Evolutionary conservation across 352 stramenopile genomes (phyloP), one percentile per base, ranked within the genome.

Genomic region (Pythium volutum): DNA sequence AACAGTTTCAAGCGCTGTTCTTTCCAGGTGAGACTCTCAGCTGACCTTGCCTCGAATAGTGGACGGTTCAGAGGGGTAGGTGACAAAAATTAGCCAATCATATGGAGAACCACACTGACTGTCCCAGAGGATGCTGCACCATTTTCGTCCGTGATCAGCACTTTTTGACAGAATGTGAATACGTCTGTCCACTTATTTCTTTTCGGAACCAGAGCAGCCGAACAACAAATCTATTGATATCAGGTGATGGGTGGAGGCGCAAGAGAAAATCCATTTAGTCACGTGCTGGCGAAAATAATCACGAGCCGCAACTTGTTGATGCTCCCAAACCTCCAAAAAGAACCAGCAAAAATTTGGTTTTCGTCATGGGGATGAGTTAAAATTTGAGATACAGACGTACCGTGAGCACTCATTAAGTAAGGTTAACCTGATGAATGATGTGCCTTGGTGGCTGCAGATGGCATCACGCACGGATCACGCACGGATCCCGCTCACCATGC

Each of bases 21-120:
- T n/a, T n/a, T 33, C 4, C 4, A 9, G 9, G 29, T 33, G 29
- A 33, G 29, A 33, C 31, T 36, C 31, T 36, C 31, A 36, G 48
- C 53, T 59, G 53, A 59, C 39, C 52, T 26, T n/a, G n/a, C n/a
- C 25, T 27, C 26, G 39, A 59, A 50, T 59, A 51, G 25, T 31
- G 29, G 16, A 22, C 53, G 23, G 15, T 42, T 55, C 26, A 39
- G 25, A 6, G 26, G n/a, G 11, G 6, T 51, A 50, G 41, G 54
- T 41, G 34, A 52, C 36, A 34, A 22, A 26, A 56, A 51, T 55
- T 8, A 51, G 25, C 58, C 58, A 65, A 65, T 65, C 49, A 55
- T 36, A 29, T 22, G 11, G 7, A 4, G 36, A 7, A n/a, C 22
- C 25, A 34, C 1, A 11, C 27, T 22, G 3, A 41, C 58, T 59